Evolutionary conservation across 371 early-diverging fungal genomes (phyloP), one percentile per base, ranked within the genome.

Genomic region (Nematocida homosporus): DNA sequence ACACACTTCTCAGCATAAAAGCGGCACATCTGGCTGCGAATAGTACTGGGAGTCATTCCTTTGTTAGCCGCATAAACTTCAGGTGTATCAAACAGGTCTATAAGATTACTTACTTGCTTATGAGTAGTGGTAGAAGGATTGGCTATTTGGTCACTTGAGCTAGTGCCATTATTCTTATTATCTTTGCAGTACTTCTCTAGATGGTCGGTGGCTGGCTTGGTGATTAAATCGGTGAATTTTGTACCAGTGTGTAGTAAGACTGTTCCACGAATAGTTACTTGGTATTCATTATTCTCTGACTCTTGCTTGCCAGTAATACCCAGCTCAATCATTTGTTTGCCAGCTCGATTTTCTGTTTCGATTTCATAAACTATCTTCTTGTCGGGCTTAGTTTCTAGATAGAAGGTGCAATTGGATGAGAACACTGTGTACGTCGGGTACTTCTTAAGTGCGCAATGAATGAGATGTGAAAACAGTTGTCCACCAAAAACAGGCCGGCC

Each of bases 401-500:
- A 5, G 50, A 63, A 63, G 40, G 25, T 44, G 35, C 38, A 30
- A 23, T 40, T 5, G n/a, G 44, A 4, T 30, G n/a, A 4, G 27
- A 38, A 44, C 5, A 63, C 63, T 20, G 13, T 63, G 23, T 16
- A 40, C 16, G 25, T 35, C 4, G 41, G 30, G 18, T 63, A 29
- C 48, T 63, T 38, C 34, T 10, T 16, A 5, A 42, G 47, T n/a
- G 63, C 63, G 16, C n/a, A n/a, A 16, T 44, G 16, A 25, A 63
- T 23, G 48, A 63, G 8, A 8, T 63, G 63, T n/a, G 63, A 44
- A 30, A 63, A 63, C 5, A 63, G 47, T 51, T 63, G 63, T 6
- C 63, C 63, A n/a, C 63, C 63, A 37, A 35, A 63, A n/a, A 51
- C 63, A 16, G 63, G 63, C 30, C 63, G 23, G 47, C 10, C 30